Conservation (phyloP, 768 basidiomycete genomes). For the Kwoniella heveanensis region DNA sequence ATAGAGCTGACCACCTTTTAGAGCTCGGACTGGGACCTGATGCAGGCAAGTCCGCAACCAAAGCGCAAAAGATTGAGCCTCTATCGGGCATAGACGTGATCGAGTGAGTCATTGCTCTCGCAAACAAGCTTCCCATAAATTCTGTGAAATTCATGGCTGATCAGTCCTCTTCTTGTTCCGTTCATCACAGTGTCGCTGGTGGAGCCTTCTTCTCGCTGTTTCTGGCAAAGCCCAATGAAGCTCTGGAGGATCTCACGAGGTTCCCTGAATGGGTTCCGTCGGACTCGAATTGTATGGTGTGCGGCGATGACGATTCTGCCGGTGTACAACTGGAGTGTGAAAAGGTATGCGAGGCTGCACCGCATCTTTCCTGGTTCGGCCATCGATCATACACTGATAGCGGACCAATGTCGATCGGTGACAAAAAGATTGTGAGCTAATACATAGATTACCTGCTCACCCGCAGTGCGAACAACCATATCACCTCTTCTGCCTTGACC, state of each 20-base stretch:
- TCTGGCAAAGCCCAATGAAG: constrained; percentile 74
- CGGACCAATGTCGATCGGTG: no score
- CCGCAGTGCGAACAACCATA: constrained; percentile 83
- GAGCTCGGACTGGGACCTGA: constrained; percentile 48
- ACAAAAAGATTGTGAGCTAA: no score
- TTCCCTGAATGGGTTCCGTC: constrained; percentile 75
- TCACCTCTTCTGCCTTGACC: constrained; percentile 77
- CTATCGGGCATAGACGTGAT: constrained; percentile 79
- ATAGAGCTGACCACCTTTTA: constrained; percentile 1
- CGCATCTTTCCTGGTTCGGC: neutral
- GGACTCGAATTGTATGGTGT: constrained; percentile 71
- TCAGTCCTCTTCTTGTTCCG: neutral
- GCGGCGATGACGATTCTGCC: constrained; percentile 68
- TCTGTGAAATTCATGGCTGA: neutral
- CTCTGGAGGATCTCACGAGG: constrained; percentile 64
- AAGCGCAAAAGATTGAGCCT: constrained; percentile 61
- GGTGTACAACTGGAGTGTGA: constrained; percentile 74
- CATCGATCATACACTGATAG: no score
- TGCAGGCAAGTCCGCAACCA: constrained; percentile 66
- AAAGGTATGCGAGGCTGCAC: constrained; percentile 65
- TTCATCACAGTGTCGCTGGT: constrained; percentile 73
- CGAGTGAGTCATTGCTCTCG: no score
- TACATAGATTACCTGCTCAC: no score
- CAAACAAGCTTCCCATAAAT: no score
- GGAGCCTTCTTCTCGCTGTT: constrained; percentile 85